Evolutionary conservation across 1,284 basidiomycete species (phyloP), one percentile per base, ranked within the genome.

Genomic region (Fomitopsis schrenkii): DNA sequence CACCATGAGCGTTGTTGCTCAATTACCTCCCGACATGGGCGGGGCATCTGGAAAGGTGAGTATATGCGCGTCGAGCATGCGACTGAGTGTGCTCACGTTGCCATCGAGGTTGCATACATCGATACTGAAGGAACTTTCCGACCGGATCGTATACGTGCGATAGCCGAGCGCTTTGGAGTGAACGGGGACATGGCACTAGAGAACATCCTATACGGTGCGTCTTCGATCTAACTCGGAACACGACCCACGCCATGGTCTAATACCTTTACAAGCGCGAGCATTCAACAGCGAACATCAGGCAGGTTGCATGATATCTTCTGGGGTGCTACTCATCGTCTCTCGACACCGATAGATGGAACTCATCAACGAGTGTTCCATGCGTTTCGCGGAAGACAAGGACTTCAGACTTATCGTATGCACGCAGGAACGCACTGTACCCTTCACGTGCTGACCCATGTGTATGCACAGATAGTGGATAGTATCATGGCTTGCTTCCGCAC

Each of bases 41-140:
- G 95, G 95, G 9, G 95, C 93, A 0, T 83, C 88, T 28, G 95
- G 95, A 55, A 97, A 96, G 80, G 90, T 88, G 50, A 40, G 28
- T 68, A 40, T 61, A 65, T 58, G 62, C 60, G 45, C 58, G 28
- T 41, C 35, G 3, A 54, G 10, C 22, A n/a, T 30, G 8, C 30
- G 30, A 8, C 2, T 33, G 30, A 33, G 30, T 33, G 8, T 2
- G 5, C 30, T 33, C 8, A 33, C 30, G 30, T 33, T 33, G 8
- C 30, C 30, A 33, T 33, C 30, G 30, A 91, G 89, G 93, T 95
- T 40, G 94, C 94, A 67, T 97, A 93, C 74, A 93, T 97, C 63
- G 95, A 96, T 72, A 96, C 95, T 1, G 94, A 97, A 82, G 93
- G 95, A 5, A 97, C 95, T 0, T 97, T 97, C 77, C 88, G 95